These are phyloP conservation scores for Penicillium sp. DNA, from an alignment of 2,329 filamentous ascomycete genomes.

Conservation along the genomic window DNA sequence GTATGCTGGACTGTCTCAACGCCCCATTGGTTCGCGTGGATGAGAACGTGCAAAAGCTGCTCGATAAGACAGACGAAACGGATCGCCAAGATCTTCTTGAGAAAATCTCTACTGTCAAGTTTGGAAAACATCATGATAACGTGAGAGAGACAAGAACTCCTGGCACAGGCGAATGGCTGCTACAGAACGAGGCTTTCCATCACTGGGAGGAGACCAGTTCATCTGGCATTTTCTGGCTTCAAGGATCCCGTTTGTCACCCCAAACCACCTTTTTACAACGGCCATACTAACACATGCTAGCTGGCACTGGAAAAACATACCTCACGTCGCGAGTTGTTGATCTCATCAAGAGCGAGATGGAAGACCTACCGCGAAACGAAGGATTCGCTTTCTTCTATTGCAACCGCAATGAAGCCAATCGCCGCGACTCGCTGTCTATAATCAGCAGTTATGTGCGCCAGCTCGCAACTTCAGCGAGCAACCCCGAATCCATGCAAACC, in stretches of 20 bases:
- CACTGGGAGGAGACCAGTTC: constrained; percentile 17
- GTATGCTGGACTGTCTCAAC: constrained; percentile 4
- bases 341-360: constrained; percentile 8
- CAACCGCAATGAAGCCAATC: neutral
- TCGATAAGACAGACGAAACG: neutral
- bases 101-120: constrained; percentile 22
- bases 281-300: neutral
- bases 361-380: neutral
- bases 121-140: constrained; percentile 14
- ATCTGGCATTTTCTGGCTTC: constrained; percentile 22
- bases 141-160: constrained; percentile 10
- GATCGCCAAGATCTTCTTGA: constrained; percentile 10
- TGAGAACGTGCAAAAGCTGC: constrained; percentile 5
- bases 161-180: constrained; percentile 20
- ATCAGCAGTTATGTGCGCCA: constrained; percentile 34
- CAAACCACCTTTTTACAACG: too few species aligned
- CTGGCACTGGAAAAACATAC: constrained; percentile 32
- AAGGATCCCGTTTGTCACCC: constrained; percentile 7
- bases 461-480: constrained; percentile 24
- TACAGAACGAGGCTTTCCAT: constrained; percentile 11
- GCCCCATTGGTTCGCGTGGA: constrained; percentile 8
- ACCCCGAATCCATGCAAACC: constrained; percentile 15
- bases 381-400: constrained; percentile 17
- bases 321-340: constrained; percentile 30
- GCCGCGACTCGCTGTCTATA: constrained; percentile 30